Evolutionary conservation across 2,329 filamentous ascomycete genomes (phyloP).

Genomic region (Juglanconis sp.): DNA sequence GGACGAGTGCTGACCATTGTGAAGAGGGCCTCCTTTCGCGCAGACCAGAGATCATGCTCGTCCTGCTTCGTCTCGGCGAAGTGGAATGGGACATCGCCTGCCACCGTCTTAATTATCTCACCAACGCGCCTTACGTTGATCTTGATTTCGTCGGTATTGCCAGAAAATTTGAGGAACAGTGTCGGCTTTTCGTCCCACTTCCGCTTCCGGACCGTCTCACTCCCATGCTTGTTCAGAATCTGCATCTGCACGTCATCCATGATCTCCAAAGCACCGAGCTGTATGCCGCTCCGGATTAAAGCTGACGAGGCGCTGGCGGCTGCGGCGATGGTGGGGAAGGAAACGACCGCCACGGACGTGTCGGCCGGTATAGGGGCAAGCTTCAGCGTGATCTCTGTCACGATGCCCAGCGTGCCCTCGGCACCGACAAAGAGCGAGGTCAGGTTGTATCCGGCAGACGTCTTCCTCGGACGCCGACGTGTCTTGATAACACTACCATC

Average conservation of each 20-base stretch:
- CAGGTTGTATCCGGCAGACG: constrained; percentile 69
- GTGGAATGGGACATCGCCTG: constrained; percentile 58
- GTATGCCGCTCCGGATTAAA: constrained; percentile 63
- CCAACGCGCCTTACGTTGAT: constrained; percentile 61
- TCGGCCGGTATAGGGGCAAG: constrained; percentile 61
- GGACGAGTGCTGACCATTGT: constrained; percentile 64
- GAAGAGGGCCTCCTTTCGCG: constrained; percentile 72
- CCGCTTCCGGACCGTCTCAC: constrained; percentile 49
- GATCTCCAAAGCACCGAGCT: constrained; percentile 63
- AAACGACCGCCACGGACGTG: constrained; percentile 63
- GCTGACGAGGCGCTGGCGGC: constrained; percentile 62
- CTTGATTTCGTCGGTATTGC: constrained; percentile 60
- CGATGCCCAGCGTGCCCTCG: constrained; percentile 68
- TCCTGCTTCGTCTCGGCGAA: constrained; percentile 65
- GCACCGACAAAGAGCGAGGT: constrained; percentile 67
- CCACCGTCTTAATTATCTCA: constrained; percentile 54
- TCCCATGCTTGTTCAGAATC: constrained; percentile 62
- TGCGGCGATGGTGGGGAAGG: constrained; percentile 55
- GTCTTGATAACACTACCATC: constrained; percentile 71
- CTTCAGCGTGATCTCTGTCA: constrained; percentile 69
- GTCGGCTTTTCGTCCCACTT: constrained; percentile 69
- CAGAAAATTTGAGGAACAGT: constrained; percentile 73
- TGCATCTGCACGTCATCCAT: constrained; percentile 65
- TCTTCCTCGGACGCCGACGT: constrained; percentile 62
- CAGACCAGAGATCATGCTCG: constrained; percentile 69